These are phyloP conservation scores for Bothriochloa decipiens DNA, from an alignment of 176 grass and related monocot species.

Conservation along the genomic window DNA sequence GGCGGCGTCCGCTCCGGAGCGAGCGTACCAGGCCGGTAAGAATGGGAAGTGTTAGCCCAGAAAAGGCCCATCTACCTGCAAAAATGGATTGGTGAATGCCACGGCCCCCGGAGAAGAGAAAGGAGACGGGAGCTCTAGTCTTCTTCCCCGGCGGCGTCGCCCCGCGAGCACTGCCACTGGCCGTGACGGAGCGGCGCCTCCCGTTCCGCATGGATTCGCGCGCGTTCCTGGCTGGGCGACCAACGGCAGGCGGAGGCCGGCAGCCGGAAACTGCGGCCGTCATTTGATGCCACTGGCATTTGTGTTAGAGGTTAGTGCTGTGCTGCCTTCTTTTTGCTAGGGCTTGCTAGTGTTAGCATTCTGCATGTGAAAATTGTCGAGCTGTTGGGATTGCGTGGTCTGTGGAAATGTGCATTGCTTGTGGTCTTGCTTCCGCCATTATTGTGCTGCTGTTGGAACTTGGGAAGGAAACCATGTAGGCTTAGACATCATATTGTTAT, in stretches of 20 bases:
- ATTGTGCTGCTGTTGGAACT: neutral
- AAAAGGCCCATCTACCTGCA: neutral
- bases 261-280: neutral
- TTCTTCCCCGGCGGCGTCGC: neutral
- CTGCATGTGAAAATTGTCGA: neutral
- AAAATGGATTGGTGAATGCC: neutral
- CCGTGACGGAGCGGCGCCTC: neutral
- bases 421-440: neutral
- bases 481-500: neutral
- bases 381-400: neutral
- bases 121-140: neutral
- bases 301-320: neutral
- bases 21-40: neutral
- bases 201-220: neutral
- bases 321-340: neutral
- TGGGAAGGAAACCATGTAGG: neutral
- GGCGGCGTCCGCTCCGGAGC: neutral
- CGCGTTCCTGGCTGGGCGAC: neutral
- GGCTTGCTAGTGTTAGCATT: slow-evolving; percentile 2
- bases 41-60: neutral
- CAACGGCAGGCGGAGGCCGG: neutral
- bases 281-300: neutral
- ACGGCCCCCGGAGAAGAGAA: neutral
- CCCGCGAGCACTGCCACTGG: neutral
- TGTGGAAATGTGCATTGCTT: neutral